Evolutionary conservation across 2,329 filamentous ascomycete genomes (phyloP), one percentile per base, ranked within the genome.

Genomic region (Talaromyces funiculosus): DNA sequence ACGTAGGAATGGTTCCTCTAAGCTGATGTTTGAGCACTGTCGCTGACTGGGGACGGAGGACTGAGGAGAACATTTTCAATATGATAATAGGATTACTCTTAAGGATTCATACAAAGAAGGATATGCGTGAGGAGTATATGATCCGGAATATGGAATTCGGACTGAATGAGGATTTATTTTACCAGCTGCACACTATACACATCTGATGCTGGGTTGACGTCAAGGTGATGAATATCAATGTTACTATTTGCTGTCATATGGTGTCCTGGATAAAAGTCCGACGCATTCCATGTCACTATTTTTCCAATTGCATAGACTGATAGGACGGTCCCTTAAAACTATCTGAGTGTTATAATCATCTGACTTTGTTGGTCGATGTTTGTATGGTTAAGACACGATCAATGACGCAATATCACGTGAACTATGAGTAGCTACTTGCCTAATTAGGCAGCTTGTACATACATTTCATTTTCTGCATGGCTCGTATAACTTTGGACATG

Each of bases 201-300:
- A 43, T 45, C 55, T 51, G 55, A 58, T 51, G 55, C 43, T 29
- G 55, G 42, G 45, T 47, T 58, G 55, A 58, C 55, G 55, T 58
- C 55, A 58, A 47, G 1, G 31, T 58, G 55, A 58, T 38, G 43
- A 47, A 47, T 14, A 22, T 16, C n/a, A n/a, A n/a, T 33, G 31
- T 10, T 1, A 3, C 24, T 26, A n/a, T 26, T 6, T 47, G 3
- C 12, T n/a, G 43, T 47, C 24, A n/a, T 47, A 16, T 4, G 3
- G 10, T 29, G 3, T n/a, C 16, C 16, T 26, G 43, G 14, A 47
- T 20, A 29, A 47, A 47, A 10, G 7, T 47, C 43, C 43, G 43
- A 5, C 16, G 24, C 2, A 3, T 47, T 47, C 43, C 24, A 47
- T 8, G 43, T n/a, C 8, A 29, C 4, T 7, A 47, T 10, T 7